These are phyloP conservation scores for Moelleriella libera DNA, from an alignment of 2,329 filamentous ascomycete genomes.

Conservation along the genomic window DNA sequence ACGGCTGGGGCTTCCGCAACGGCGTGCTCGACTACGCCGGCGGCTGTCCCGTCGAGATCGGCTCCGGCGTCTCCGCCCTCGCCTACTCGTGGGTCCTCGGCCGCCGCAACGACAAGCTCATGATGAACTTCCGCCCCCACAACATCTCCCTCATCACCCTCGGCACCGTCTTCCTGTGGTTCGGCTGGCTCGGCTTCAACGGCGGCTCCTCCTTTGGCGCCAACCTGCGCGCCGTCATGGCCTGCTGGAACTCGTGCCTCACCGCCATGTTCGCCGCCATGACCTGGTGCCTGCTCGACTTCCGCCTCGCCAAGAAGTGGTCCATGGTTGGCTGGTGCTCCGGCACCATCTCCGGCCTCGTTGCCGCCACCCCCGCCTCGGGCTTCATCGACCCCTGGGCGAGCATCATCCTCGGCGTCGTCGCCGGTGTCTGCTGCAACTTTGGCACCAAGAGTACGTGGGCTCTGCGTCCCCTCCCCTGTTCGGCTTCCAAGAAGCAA, in stretches of 20 bases:
- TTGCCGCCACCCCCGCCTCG: slow-evolving; percentile 55
- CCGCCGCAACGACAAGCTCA: slow-evolving; percentile 96
- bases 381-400: slow-evolving; percentile 57
- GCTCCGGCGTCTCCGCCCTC: slow-evolving; percentile 79
- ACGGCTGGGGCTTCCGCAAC: slow-evolving; percentile 84
- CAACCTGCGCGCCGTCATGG: slow-evolving; percentile 87
- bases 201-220: slow-evolving; percentile 88
- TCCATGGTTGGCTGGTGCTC: slow-evolving; percentile 66
- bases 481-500: slow-evolving; percentile 5
- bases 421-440: slow-evolving; percentile 52
- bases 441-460: slow-evolving; percentile 44
- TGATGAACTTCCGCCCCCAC: slow-evolving; percentile 98
- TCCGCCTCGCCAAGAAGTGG: slow-evolving; percentile 87
- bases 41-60: slow-evolving; percentile 94
- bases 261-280: slow-evolving; percentile 85
- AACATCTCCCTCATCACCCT: slow-evolving; percentile 96
- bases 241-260: slow-evolving; percentile 95
- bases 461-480: not conserved
- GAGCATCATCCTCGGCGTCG: slow-evolving; percentile 49
- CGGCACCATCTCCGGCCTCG: slow-evolving; percentile 55
- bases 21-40: slow-evolving; percentile 94
- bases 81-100: slow-evolving; percentile 95
- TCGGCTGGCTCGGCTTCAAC: slow-evolving; percentile 98
- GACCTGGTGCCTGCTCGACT: slow-evolving; percentile 93
- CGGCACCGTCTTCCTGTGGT: slow-evolving; percentile 92